Base-by-base conservation (phyloP, 148 eudicot species). In the Persicaria tinctoria region DNA sequence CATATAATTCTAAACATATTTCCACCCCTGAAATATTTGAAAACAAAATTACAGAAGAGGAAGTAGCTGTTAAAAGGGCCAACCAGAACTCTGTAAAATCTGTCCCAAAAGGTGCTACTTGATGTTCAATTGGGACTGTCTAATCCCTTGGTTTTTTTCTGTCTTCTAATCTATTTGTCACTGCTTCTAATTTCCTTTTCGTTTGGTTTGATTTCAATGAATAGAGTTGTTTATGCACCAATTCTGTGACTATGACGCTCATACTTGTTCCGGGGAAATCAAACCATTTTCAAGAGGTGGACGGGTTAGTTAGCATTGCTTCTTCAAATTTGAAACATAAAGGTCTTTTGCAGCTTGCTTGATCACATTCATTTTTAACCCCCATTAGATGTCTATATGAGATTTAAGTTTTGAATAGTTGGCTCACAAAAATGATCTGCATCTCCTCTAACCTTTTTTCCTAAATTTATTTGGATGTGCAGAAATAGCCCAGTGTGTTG, bases 181-280 rank as follows among this genome's bases (percentile, higher is more conserved):
- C 18, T 20, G 23, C 23, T 20, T 20, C 23, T 20, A 20, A 20
- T 20, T 20, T 20, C 23, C 23, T 20, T 20, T 20, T 20, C 23
- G 23, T 20, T 48, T 64, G 69, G 72, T 51, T 51, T 75, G 48
- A 20, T 16, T 12, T 74, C 77, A 50, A 60, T 76, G 44, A 41
- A 68, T 60, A 94, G 98, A 90, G 79, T 81, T 94, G 32, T 94
- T 94, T 78, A 69, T 92, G 85, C 92, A 87, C 59, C 98, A 92
- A 76, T 92, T 94, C 73, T 94, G 98, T 77, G 92, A 94, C 75
- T n/a, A n/a, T n/a, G n/a, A n/a, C n/a, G 92, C 93, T 56, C 97
- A 92, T 81, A 81, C 91, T 13, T 94, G 97, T 88, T 84, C 87
- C 14, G 83, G 82, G 75, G 85, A 81, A 59, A 80, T 12, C 68